Evolutionary conservation across 306 rosid genomes (phyloP).

Genomic region (Cicer arietinum): DNA sequence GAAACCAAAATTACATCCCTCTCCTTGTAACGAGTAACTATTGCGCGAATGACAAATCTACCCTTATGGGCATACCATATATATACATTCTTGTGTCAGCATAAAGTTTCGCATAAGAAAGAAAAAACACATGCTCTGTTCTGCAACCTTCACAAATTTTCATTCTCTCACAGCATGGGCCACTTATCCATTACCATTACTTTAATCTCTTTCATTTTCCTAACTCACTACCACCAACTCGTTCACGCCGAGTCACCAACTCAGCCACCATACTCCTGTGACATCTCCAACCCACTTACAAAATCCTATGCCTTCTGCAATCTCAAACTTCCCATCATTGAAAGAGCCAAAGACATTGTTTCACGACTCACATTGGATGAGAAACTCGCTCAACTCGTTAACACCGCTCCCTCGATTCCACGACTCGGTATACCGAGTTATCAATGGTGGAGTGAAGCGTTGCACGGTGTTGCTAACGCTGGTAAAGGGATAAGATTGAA

Average conservation of each 20-base stretch:
- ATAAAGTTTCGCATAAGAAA: no score
- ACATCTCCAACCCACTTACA: constrained; percentile 59
- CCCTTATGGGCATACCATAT: no score
- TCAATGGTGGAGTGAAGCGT: constrained; percentile 93
- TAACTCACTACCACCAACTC: constrained; percentile 22
- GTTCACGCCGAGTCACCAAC: constrained; percentile 46
- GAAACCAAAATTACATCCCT: no score
- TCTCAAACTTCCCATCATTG: constrained; percentile 53
- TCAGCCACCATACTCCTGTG: constrained; percentile 74
- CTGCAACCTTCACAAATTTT: neutral
- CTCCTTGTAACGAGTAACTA: no score
- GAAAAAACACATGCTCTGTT: neutral
- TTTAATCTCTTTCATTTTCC: constrained; percentile 2
- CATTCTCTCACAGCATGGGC: constrained; percentile 23
- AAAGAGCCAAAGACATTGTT: constrained; percentile 69
- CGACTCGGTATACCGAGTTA: constrained; percentile 84
- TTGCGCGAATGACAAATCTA: no score
- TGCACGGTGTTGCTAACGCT: constrained; percentile 70
- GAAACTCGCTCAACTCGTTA: constrained; percentile 84
- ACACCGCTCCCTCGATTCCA: constrained; percentile 79
- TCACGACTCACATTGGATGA: constrained; percentile 90
- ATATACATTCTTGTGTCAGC: no score
- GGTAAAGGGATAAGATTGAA: constrained; percentile 64
- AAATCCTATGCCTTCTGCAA: constrained; percentile 64
- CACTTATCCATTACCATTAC: constrained; percentile 9